Percentiles rank a stretch among this genome's conserved stretches.
Evolutionary conservation across 108 stramenopile species (phyloP).

Genomic region (Discostella stelligeroides): DNA sequence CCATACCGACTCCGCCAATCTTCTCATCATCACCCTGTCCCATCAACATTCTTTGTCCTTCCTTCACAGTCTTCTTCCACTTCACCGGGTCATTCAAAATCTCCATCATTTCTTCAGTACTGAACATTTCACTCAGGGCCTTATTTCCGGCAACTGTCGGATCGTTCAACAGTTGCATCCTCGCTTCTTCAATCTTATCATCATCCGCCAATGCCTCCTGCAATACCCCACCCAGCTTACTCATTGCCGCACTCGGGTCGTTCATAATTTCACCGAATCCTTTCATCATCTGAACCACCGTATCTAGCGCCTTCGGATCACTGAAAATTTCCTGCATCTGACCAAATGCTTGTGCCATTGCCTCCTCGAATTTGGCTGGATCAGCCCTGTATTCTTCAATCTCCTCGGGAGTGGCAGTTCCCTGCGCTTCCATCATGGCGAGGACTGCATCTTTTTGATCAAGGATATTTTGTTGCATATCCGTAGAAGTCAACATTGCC

Average conservation of each 20-base stretch:
- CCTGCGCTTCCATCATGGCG: constrained; percentile 65
- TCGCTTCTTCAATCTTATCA: constrained; percentile 83
- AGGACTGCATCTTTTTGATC: constrained; percentile 70
- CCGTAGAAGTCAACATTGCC: constrained; percentile 57
- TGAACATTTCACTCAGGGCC: constrained; percentile 55
- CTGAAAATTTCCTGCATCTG: constrained; percentile 74
- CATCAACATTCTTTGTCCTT: constrained; percentile 56
- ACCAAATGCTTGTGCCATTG: constrained; percentile 74
- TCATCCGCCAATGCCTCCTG: constrained; percentile 56
- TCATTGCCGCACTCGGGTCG: constrained; percentile 61
- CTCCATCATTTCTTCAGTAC: constrained; percentile 68
- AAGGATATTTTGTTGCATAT: constrained; percentile 54
- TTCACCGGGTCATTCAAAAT: constrained; percentile 73
- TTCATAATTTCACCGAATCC: constrained; percentile 60
- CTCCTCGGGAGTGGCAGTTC: constrained; percentile 63
- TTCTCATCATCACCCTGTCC: constrained; percentile 13
- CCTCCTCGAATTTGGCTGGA: constrained; percentile 74
- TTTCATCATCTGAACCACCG: constrained; percentile 69
- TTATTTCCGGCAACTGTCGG: constrained; percentile 59
- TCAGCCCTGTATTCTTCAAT: constrained; percentile 73
- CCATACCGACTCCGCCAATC: constrained; percentile 41
- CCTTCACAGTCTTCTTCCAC: constrained; percentile 77
- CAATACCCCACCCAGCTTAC: constrained; percentile 53
- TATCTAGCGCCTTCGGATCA: constrained; percentile 63
- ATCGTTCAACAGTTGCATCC: constrained; percentile 63